Base-by-base conservation (phyloP, 169 alveolate species). In the Plasmodium cynomolgi region DNA sequence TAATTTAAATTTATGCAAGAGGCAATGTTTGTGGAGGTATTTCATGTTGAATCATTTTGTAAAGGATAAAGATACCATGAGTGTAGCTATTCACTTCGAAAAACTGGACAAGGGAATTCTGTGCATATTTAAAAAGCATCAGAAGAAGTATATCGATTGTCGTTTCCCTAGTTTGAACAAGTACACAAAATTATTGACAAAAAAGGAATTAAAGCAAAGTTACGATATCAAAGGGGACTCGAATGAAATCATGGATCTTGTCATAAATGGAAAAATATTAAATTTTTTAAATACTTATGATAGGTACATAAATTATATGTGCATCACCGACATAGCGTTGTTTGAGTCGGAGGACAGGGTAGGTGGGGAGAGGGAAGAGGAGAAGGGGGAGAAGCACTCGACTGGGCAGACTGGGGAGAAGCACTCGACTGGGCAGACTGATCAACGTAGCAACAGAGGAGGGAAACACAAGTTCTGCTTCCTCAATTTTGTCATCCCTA, bases 1-100 rank as follows among this genome's bases (percentile, higher is more conserved):
- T 31, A 90, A 80, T 44, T 81, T 90, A 90, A 62, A 62, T 39
- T 81, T 90, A 81, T 58, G 71, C 50, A 81, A 71, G 58, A 90
- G 94, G 23, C 94, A 90, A 68, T 90, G 94, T n/a, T 0, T 90
- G 33, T 90, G 94, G 94, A 90, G 94, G 54, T 90, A 90, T 81
- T 90, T 68, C 73, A 20, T 90, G 6, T 81, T 90, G 1, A 80
- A 68, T 81, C 83, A 90, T 90, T 81, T 90, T 71, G 33, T 81
- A 1, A 81, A 81, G 1, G 84, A 90, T 13, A 80, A 81, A 31
- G 94, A 90, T 13, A 90, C 74, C 47, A 90, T 90, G 94, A 15
- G 37, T 81, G 73, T 90, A 17, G 80, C 74, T 33, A 81, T 90
- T 9, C 72, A 80, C n/a, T 90, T 81, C 50, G 91, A 79, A 26